Evolutionary conservation across 1,139 yeast species (phyloP).

Genomic region (Sugiyamaella japonica): DNA sequence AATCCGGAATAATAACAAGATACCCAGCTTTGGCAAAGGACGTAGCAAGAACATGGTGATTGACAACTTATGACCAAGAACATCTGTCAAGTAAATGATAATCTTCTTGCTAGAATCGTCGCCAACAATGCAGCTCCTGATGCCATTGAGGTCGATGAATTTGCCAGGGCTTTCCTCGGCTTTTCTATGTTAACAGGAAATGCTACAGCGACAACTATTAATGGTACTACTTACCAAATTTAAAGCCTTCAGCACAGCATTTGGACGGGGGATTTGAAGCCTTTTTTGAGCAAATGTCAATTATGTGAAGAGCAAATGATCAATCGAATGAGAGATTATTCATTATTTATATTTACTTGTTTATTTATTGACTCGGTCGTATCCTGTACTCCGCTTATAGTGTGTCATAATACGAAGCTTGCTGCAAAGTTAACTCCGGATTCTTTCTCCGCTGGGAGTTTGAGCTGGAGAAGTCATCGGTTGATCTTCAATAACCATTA

Average conservation of each 20-base stretch:
- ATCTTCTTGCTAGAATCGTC: conserved; percentile 46
- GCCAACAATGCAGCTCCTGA: conserved; percentile 60
- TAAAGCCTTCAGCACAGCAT: conserved; percentile 37
- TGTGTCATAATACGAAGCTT: too few relatives aligned
- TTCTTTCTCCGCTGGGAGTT: not conserved
- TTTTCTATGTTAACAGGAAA: not conserved
- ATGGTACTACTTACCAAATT: conserved; percentile 31
- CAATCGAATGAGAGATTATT: not conserved
- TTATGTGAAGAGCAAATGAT: not conserved
- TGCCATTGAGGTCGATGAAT: conserved; percentile 46
- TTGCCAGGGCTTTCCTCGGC: conserved; percentile 47
- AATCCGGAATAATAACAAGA: conserved; percentile 72
- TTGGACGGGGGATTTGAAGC: conserved; percentile 36
- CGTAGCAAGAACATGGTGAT: conserved; percentile 67
- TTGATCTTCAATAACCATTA: too few relatives aligned
- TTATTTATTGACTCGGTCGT: too few relatives aligned
- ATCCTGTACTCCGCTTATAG: too few relatives aligned
- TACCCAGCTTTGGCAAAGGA: conserved; percentile 63
- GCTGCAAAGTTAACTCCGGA: not conserved
- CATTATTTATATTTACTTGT: too few relatives aligned
- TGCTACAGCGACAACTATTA: too few relatives aligned
- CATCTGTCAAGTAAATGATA: conserved; percentile 65
- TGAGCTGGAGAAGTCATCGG: too few relatives aligned
- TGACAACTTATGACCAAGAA: conserved; percentile 61
- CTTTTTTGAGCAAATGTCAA: conserved; percentile 19